Evolutionary conservation across 2,329 filamentous ascomycete genomes (phyloP), one percentile per base, ranked within the genome.

Genomic region (Drechslerella dactyloides): DNA sequence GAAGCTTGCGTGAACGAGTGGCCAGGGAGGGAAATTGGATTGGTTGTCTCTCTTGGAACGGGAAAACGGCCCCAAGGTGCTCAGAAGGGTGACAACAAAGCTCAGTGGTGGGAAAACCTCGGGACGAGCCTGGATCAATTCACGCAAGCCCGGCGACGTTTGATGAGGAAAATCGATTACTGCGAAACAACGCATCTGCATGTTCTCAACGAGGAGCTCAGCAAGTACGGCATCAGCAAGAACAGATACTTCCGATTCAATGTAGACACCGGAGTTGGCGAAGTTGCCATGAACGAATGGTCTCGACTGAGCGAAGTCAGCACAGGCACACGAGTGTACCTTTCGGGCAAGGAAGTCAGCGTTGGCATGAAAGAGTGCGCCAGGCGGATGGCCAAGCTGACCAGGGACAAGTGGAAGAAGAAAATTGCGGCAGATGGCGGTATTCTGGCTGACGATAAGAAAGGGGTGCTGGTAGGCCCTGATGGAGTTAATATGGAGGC

Each of bases 241-340:
- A 93, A 97, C 65, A 90, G 94, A 79, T 99, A 99, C 82, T 96
- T 92, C 79, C 89, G 93, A 6, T 83, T 97, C 17, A 97, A 99
- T 74, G 94, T 97, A 40, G 93, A 97, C 78, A 88, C 97, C 10
- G 94, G 93, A 0, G 93, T 97, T 1, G 93, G 93, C 59, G 93
- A 97, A 78, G 97, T 97, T 78, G 93, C 90, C 61, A 97, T 97
- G 91, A 97, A 97, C 78, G 93, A 97, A 79, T 97, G 93, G 93
- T 86, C 90, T 76, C 87, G 93, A 1, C 82, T 97, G n/a, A 89
- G 90, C 30, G 93, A 96, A 52, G 97, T 97, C 80, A 96, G 91
- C 82, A 96, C 91, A 11, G 89, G 89, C 77, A 97, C 94, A 0
- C 86, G 90, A 75, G 87, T 89, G 73, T 97, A 97, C 78, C 85